These are phyloP conservation scores for Articulospora tetracladia DNA, from an alignment of 495 filamentous ascomycete species.

Conservation along the genomic window DNA sequence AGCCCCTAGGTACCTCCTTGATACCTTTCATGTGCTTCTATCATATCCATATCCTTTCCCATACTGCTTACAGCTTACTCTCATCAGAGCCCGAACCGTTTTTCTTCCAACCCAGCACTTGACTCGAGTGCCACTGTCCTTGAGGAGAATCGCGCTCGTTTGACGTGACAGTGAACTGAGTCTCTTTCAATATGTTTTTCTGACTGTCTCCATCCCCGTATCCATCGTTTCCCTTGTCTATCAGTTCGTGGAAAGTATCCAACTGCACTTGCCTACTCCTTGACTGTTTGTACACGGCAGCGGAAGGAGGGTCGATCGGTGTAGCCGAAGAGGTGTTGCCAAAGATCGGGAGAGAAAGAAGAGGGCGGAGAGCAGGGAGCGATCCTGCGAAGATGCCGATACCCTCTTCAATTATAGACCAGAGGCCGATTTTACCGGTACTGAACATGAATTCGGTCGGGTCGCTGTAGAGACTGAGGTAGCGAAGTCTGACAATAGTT, in stretches of 20 bases:
- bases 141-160: background rate
- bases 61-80: too few relatives aligned
- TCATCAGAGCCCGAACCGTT: background rate
- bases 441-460: conserved; percentile 20
- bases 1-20: too few relatives aligned
- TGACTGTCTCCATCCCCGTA: conserved; percentile 9
- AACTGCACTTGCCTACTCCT: background rate
- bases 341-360: conserved; percentile 13
- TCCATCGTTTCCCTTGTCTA: conserved; percentile 11
- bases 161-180: conserved; percentile 12
- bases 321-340: background rate
- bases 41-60: too few relatives aligned
- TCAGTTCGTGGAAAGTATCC: conserved; percentile 10
- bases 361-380: conserved; percentile 18
- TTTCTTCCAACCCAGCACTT: conserved; percentile 9
- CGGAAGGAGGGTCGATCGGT: background rate
- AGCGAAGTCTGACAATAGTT: conserved; percentile 21
- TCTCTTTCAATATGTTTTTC: conserved; percentile 20
- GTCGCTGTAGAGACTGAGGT: conserved; percentile 19
- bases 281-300: conserved; percentile 1
- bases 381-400: conserved; percentile 21
- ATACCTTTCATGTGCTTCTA: too few relatives aligned
- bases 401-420: conserved; percentile 20
- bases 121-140: conserved; percentile 6
- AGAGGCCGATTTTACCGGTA: conserved; percentile 20